Conservation (phyloP, 1,284 basidiomycete species). For the Austropuccinia psidii region DNA sequence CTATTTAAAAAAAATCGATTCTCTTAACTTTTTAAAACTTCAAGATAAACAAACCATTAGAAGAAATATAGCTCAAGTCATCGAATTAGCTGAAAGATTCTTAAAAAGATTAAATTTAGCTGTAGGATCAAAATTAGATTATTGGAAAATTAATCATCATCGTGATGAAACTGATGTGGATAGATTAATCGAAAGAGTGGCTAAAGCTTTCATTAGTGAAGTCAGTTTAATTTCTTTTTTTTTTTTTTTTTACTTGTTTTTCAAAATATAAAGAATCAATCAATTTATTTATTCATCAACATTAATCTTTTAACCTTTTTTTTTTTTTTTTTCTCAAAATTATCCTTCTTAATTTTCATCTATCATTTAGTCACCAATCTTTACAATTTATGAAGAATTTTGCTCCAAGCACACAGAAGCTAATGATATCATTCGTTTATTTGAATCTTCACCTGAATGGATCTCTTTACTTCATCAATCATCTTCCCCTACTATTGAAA, state of each 20-base stretch:
- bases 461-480: slow-evolving; percentile 68
- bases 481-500: neutral
- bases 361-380: slow-evolving; percentile 59
- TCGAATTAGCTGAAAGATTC: slow-evolving; percentile 34
- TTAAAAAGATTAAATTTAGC: slow-evolving; percentile 20
- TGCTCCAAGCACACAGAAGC: slow-evolving; percentile 77
- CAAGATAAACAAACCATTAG: slow-evolving; percentile 23
- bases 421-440: slow-evolving; percentile 60
- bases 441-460: slow-evolving; percentile 61
- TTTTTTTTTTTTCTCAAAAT: neutral
- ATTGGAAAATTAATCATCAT: slow-evolving; percentile 13
- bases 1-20: slow-evolving; percentile 44
- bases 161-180: slow-evolving; percentile 38
- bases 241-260: slow-evolving; percentile 20
- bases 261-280: no score
- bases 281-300: no score
- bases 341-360: neutral
- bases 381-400: slow-evolving; percentile 69
- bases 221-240: slow-evolving; percentile 50
- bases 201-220: slow-evolving; percentile 60
- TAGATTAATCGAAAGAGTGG: slow-evolving; percentile 55
- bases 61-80: slow-evolving; percentile 29
- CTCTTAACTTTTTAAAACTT: neutral
- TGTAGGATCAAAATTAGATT: slow-evolving; percentile 26
- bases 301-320: no score